Percentiles rank a stretch among this genome's conserved stretches.
Evolutionary conservation across 2,329 filamentous ascomycete species (phyloP).

Genomic region (Emericellopsis cladophorae): DNA sequence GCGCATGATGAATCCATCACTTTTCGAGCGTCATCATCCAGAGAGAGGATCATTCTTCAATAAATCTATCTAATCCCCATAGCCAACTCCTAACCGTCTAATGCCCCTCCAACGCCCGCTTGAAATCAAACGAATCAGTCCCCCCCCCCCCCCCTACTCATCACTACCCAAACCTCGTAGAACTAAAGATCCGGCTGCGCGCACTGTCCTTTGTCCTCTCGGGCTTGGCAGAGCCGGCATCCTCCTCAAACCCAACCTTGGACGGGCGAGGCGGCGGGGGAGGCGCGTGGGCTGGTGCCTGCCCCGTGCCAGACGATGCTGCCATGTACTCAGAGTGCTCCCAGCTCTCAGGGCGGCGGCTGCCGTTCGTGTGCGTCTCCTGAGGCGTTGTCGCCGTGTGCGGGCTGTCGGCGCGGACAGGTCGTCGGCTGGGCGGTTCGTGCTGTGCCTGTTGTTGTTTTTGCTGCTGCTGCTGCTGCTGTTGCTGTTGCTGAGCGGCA

Average conservation of each 20-base stretch:
- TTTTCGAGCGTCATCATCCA: too few relatives aligned
- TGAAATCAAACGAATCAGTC: too few relatives aligned
- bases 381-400: constrained; percentile 5
- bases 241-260: constrained; percentile 21
- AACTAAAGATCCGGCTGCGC: constrained; percentile 5
- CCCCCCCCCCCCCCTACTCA: too few relatives aligned
- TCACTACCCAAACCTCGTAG: constrained; percentile 12
- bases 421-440: constrained; percentile 6
- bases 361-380: background rate
- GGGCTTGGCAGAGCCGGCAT: constrained; percentile 16
- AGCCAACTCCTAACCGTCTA: too few relatives aligned
- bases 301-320: constrained; percentile 5
- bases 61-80: too few relatives aligned
- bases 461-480: constrained; percentile 3
- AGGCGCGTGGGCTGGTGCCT: constrained; percentile 13
- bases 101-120: background rate
- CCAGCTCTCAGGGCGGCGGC: constrained; percentile 12
- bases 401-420: constrained; percentile 2
- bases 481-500: background rate
- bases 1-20: too few relatives aligned
- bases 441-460: constrained; percentile 6
- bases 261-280: constrained; percentile 23
- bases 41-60: too few relatives aligned
- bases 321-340: constrained; percentile 7
- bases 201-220: constrained; percentile 15